Evolutionary conservation across 2,329 filamentous ascomycete species (phyloP).

Genomic region (Colletotrichum plurivorum): DNA sequence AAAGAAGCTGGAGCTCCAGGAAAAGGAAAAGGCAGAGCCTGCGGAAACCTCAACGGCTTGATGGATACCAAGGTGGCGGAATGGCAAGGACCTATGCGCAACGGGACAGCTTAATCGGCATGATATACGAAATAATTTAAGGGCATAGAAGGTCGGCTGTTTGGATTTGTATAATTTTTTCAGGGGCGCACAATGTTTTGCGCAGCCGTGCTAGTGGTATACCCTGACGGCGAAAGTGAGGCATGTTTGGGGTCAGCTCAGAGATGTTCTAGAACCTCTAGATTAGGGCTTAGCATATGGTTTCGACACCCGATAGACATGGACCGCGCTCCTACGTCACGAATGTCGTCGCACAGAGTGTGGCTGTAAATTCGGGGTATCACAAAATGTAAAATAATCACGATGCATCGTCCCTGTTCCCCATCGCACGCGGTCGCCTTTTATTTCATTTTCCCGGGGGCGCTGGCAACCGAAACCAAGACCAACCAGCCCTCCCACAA

Average conservation of each 20-base stretch:
- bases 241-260: conserved; percentile 17
- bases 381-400: conserved; percentile 33
- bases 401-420: conserved; percentile 28
- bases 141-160: conserved; percentile 21
- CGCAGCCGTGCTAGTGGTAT: not conserved
- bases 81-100: not conserved
- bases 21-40: conserved; percentile 7
- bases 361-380: conserved; percentile 39
- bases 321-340: conserved; percentile 14
- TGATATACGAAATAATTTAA: conserved; percentile 31
- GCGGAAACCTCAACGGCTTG: not conserved
- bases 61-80: not conserved
- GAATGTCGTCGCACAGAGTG: conserved; percentile 20
- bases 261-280: conserved; percentile 12
- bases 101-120: conserved; percentile 2
- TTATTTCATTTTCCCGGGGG: not conserved
- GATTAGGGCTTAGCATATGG: conserved; percentile 6
- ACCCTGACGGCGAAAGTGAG: conserved; percentile 6
- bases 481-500: not conserved
- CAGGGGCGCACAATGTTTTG: not conserved
- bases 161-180: conserved; percentile 19
- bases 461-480: conserved; percentile 1
- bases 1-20: conserved; percentile 62
- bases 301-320: conserved; percentile 1
- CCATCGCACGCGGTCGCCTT: conserved; percentile 5